phyloP scores from a whole-genome alignment of 768 basidiomycete species.

The Xerocomus brunneocitrinus region DNA sequence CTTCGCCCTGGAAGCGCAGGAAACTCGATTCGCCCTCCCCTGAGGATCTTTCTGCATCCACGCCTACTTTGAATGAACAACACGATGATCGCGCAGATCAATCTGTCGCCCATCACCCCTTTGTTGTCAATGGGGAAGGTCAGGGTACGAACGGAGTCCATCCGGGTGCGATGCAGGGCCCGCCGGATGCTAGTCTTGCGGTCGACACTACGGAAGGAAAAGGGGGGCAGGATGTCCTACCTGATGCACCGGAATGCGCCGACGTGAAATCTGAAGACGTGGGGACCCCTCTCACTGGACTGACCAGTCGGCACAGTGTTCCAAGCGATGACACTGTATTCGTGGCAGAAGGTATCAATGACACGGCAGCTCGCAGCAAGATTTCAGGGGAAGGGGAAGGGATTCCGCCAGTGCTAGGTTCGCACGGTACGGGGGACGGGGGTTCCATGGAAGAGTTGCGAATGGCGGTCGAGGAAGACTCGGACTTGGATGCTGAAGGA shows the following conservation, averaged over 20 bases:
- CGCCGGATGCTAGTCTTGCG: background rate
- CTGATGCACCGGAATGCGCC: slow-evolving; percentile 10
- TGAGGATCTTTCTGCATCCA: slow-evolving; percentile 18
- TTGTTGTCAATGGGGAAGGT: slow-evolving; percentile 13
- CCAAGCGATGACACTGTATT: slow-evolving; percentile 57
- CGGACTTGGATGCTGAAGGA: slow-evolving; percentile 39
- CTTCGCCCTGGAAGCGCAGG: slow-evolving; percentile 42
- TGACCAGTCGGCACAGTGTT: slow-evolving; percentile 49
- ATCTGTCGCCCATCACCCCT: background rate
- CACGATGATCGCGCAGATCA: slow-evolving; percentile 8
- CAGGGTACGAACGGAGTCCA: slow-evolving; percentile 15
- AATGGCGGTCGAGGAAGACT: slow-evolving; percentile 25
- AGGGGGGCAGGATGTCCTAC: background rate
- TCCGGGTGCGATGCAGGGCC: slow-evolving; percentile 1
- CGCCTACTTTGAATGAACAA: slow-evolving; percentile 1
- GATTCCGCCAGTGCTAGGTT: slow-evolving; percentile 5
- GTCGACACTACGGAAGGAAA: slow-evolving; percentile 1
- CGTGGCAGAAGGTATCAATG: slow-evolving; percentile 30
- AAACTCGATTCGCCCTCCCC: slow-evolving; percentile 36
- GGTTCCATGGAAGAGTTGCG: slow-evolving; percentile 3
- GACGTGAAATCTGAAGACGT: slow-evolving; percentile 51
- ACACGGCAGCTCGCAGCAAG: slow-evolving; percentile 28
- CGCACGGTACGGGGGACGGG: background rate
- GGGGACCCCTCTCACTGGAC: slow-evolving; percentile 46
- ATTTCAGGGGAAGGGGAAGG: slow-evolving; percentile 18